A percentile compares a stretch with the other conserved stretches of the same genome.
Conservation (phyloP, 2,329 filamentous ascomycete species). For the Berkeleyomyces rouxiae region DNA sequence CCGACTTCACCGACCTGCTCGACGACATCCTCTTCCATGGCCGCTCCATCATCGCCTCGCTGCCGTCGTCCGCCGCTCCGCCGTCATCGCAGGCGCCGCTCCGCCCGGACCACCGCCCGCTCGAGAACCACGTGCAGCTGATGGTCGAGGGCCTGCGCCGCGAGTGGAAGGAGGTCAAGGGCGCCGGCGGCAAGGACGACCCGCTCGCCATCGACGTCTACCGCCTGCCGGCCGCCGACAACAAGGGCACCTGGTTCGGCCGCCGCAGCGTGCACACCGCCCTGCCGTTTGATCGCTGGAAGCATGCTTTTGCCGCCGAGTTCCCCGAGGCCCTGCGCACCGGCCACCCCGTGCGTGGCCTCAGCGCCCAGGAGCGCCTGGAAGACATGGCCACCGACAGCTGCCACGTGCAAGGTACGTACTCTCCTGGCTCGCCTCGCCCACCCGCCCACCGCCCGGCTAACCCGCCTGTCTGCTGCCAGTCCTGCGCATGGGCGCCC, state of each 20-base stretch:
- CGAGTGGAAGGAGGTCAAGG: conserved; percentile 75
- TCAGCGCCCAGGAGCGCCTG: conserved; percentile 62
- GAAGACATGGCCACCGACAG: conserved; percentile 36
- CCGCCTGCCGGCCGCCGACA: conserved; percentile 63
- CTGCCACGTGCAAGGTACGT: conserved; percentile 8
- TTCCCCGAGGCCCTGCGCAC: conserved; percentile 56
- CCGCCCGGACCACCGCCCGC: conserved; percentile 20
- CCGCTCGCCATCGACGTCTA: conserved; percentile 62
- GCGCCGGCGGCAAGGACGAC: conserved; percentile 49
- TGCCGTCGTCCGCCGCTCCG: conserved; percentile 40
- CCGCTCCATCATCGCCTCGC: conserved; percentile 58
- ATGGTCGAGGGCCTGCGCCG: conserved; percentile 45
- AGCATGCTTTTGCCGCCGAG: conserved; percentile 58
- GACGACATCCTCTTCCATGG: conserved; percentile 45
- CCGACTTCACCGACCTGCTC: conserved; percentile 36
- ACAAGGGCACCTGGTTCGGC: conserved; percentile 80
- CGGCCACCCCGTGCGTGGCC: conserved; percentile 62
- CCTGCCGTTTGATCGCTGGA: conserved; percentile 61
- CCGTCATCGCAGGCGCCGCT: conserved; percentile 25
- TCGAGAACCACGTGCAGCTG: conserved; percentile 15
- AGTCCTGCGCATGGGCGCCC: conserved; percentile 75
- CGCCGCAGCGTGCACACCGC: conserved; percentile 68
- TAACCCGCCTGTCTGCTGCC: conserved; percentile 14
- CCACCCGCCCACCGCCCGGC: not conserved
- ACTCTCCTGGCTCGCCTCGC: not conserved